phyloP scores from a whole-genome alignment of 2,329 filamentous ascomycete genomes.

The Cucurbitaria berberidis region DNA sequence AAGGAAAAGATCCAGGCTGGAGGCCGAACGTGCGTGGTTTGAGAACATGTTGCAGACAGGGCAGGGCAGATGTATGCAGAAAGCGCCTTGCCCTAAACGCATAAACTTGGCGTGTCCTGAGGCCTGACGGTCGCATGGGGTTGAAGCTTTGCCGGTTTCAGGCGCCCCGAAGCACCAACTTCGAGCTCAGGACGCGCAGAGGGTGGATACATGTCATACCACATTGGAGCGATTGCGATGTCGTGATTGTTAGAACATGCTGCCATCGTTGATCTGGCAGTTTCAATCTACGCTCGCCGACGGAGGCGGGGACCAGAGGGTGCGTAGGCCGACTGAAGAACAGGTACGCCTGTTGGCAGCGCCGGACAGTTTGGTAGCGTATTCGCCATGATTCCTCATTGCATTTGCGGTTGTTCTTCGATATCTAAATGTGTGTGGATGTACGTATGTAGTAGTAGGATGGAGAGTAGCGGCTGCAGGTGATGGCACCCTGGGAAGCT shows the following conservation, averaged over 20 bases:
- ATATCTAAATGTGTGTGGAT: background rate
- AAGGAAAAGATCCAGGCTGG: slow-evolving; percentile 25
- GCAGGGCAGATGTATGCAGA: slow-evolving; percentile 26
- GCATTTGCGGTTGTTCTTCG: background rate
- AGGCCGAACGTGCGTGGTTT: slow-evolving; percentile 41
- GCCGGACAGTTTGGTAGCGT: background rate
- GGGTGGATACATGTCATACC: slow-evolving; percentile 7
- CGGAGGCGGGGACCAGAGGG: background rate
- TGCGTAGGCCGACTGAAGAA: background rate
- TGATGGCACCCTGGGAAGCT: too few species aligned
- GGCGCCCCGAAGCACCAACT: slow-evolving; percentile 16
- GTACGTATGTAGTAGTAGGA: too few species aligned
- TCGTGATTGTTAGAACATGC: slow-evolving; percentile 3
- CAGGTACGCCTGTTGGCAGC: background rate
- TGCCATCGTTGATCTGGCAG: background rate
- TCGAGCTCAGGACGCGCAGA: slow-evolving; percentile 2
- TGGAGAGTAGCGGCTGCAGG: background rate
- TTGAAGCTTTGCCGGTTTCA: slow-evolving; percentile 46
- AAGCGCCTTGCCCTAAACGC: slow-evolving; percentile 41
- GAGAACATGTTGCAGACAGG: slow-evolving; percentile 44
- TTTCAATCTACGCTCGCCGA: background rate
- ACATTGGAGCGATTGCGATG: background rate
- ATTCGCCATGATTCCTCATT: background rate
- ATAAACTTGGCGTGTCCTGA: slow-evolving; percentile 45
- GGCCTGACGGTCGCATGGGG: slow-evolving; percentile 27